Conservation (phyloP, 2,329 filamentous ascomycete species). For the Ophiostoma sp. region DNA sequence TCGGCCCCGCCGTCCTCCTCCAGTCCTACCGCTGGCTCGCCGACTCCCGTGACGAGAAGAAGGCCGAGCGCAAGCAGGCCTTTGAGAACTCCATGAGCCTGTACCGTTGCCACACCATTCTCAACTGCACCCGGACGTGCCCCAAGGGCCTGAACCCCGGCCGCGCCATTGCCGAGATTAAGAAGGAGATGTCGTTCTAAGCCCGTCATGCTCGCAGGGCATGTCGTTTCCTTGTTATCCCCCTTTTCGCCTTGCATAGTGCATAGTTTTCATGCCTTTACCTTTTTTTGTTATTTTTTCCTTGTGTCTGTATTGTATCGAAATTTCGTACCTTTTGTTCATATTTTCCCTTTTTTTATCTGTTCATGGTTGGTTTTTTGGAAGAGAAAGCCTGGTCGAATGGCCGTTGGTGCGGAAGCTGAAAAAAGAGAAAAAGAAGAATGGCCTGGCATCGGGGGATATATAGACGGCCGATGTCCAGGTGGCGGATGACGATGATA, state of each 20-base stretch:
- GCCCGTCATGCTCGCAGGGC: neutral
- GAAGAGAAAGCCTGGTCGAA: no score
- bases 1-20: constrained; percentile 91
- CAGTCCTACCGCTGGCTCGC: constrained; percentile 98
- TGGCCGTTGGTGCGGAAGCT: neutral
- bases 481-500: neutral
- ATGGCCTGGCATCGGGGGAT: neutral
- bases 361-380: neutral
- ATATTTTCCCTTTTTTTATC: neutral
- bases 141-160: constrained; percentile 98
- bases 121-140: constrained; percentile 97
- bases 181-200: constrained; percentile 85
- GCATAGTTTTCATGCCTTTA: neutral
- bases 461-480: neutral
- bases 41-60: constrained; percentile 91
- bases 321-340: constrained; percentile 2
- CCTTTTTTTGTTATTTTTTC: neutral
- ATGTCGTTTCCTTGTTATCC: neutral
- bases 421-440: neutral
- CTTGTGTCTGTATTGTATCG: constrained; percentile 15
- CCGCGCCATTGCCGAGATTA: constrained; percentile 93
- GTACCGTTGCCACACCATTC: constrained; percentile 98
- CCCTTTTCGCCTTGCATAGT: neutral
- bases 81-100: constrained; percentile 99
- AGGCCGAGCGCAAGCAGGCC: constrained; percentile 79